Evolutionary conservation across 1,284 basidiomycete species (phyloP), one percentile per base, ranked within the genome.

Genomic region (Hemileia vastatrix): DNA sequence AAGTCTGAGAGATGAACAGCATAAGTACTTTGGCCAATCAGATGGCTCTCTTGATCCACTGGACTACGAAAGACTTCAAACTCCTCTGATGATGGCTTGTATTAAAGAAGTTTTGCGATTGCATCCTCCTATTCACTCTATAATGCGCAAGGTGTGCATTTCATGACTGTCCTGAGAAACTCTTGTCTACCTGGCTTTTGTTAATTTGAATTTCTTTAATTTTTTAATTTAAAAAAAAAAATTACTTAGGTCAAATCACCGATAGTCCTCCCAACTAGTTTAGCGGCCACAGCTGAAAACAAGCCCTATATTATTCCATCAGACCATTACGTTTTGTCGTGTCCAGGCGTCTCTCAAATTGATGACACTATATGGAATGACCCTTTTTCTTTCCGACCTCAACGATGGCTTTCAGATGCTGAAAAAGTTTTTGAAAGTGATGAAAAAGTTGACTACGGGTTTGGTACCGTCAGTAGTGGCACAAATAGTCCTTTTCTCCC

Each of bases 381-480:
- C 63, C 77, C 87, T 1, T 70, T 77, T 1, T 78, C 79, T 21
- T 98, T 92, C 85, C 83, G 89, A 60, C 91, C 91, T 0, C 74
- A 79, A 23, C 81, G 94, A 65, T 99, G 94, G 94, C 81, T 82
- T 54, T 67, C 33, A 33, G 81, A 85, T 69, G 88, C 90, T 24
- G 83, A 84, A 70, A 84, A 84, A 71, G 79, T 80, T 56, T 87
- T 88, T 69, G 84, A 83, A 68, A 78, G 78, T 32, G 88, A 86
- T 57, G 89, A 94, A 76, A 91, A 90, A 79, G 81, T 95, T 64
- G 94, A 98, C 77, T 99, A 88, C 71, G 95, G 94, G 0, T 99
- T 91, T 76, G 95, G 94, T 58, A 83, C 72, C 64, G 75, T 79
- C 63, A 70, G 68, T 18, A 77, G 72, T 83, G 70, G 89, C 24